Evolutionary conservation across 2,329 filamentous ascomycete species (phyloP), one percentile per base, ranked within the genome.

Genomic region (Talaromyces sp.): DNA sequence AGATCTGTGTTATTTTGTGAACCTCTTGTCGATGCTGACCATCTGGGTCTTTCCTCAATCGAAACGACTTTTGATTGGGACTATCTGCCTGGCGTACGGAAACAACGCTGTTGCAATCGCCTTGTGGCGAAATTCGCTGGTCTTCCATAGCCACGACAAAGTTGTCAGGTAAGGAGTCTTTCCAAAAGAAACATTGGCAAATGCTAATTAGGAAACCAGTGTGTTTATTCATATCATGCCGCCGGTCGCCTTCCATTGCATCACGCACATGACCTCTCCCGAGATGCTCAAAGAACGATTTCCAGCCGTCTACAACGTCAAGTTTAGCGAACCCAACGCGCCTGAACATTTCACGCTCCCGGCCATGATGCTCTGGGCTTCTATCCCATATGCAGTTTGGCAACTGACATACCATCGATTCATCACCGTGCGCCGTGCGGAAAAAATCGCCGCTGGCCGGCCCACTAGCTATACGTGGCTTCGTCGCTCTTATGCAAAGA

Each of bases 221-320:
- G 83, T 99, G n/a, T 99, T 99, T 79, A 97, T 99, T 68, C 95
- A 99, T 76, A 96, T 99, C 70, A 99, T 99, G 93, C 95, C 95
- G 0, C 96, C 93, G 66, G 93, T 90, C 6, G 91, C 93, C 1
- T 84, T 99, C 13, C 95, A 99, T 76, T 96, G 92, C 72, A 83
- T 99, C 15, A 90, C 96, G 17, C 95, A 99, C 73, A 82, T 98
- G 22, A 82, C 92, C 13, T 77, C 89, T 0, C 76, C 84, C 1
- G 85, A 86, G 25, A 74, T 84, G 49, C 89, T 96, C 70, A 80
- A 82, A 65, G 76, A 80, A 28, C 85, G 88, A 22, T 98, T 96
- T 72, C 93, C 93, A 0, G 93, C 93, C 13, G 85, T 96, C 65
- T 92, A 90, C 79, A 84, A 85, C 32, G 92, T 99, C 78, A 92